phyloP scores from a whole-genome alignment of 2,329 filamentous ascomycete genomes.

The Aspergillus eucalypticola region DNA sequence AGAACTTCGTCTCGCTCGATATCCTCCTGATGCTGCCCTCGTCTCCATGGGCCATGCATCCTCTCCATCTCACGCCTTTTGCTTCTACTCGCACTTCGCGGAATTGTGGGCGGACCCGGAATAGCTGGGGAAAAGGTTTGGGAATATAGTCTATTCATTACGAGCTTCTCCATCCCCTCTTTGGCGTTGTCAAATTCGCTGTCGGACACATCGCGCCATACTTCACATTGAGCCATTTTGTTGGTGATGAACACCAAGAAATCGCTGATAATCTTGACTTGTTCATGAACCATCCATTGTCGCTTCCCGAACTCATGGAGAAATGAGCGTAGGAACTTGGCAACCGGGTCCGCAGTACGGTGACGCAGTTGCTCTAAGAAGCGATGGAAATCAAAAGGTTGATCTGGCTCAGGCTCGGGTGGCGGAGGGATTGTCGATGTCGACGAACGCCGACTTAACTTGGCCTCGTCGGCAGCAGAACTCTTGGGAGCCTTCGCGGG shows the following conservation, averaged over 20 bases:
- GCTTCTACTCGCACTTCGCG: conserved; percentile 59
- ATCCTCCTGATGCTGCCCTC: conserved; percentile 96
- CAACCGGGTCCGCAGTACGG: conserved; percentile 95
- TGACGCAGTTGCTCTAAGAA: conserved; percentile 95
- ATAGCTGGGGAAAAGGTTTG: conserved; percentile 98
- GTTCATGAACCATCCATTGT: conserved; percentile 99
- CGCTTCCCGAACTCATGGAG: conserved; percentile 92
- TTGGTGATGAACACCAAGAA: conserved; percentile 96
- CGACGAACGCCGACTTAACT: conserved; percentile 34
- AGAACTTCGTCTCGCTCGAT: conserved; percentile 96
- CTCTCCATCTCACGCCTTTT: conserved; percentile 69
- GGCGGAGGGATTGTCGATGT: conserved; percentile 58
- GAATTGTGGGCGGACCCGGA: conserved; percentile 71
- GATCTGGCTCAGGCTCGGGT: conserved; percentile 76
- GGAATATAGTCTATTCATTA: conserved; percentile 95
- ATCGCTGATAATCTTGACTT: conserved; percentile 97
- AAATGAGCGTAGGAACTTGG: conserved; percentile 92
- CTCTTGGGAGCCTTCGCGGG: conserved; percentile 29
- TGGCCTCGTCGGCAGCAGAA: conserved; percentile 27
- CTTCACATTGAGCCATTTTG: conserved; percentile 96
- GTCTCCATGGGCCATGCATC: conserved; percentile 74
- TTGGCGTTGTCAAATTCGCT: conserved; percentile 97
- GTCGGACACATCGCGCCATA: conserved; percentile 94
- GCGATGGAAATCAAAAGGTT: conserved; percentile 95
- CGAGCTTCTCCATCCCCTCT: conserved; percentile 98